Evolutionary conservation across 495 filamentous ascomycete species (phyloP), one percentile per base, ranked within the genome.

Genomic region (Penicillium samsonianum): DNA sequence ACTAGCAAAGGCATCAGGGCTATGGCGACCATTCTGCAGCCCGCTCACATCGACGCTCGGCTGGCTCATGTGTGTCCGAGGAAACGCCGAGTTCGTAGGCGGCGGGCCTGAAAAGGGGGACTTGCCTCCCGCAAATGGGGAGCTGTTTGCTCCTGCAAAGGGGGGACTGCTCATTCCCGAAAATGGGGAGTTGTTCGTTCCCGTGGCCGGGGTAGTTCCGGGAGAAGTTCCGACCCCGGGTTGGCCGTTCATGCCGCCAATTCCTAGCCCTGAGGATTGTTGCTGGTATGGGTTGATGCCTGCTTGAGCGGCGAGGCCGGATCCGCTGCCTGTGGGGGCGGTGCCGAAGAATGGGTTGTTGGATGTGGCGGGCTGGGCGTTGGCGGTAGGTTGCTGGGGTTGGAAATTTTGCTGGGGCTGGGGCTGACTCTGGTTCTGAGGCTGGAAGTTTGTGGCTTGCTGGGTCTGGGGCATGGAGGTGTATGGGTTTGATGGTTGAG

Each of bases 1-100:
- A 63, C 89, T 92, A n/a, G 92, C 88, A 82, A 98, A 98, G 30
- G 94, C 93, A 76, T 98, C 94, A 17, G 94, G 94, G 64, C 91
- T 96, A 71, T 97, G 92, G 43, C 93, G 80, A 9, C 93, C 92
- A 59, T 81, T 86, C 76, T 80, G 87, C 77, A 85, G 85, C 41
- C 72, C 77, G 62, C 84, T 89, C 69, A 96, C 82, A 65, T 89
- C 91, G 56, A 95, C 88, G 64, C 93, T 97, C 63, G 95, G 94
- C 59, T 94, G 85, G 70, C 91, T 97, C 60, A 87, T 84, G 64
- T 96, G 90, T 40, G 80, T 70, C 28, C 71, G 65, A 25, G 64
- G 58, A 51, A 71, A 67, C 3, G 55, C 45, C 3, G 42, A 33
- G 44, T 30, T 61, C 23, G 43, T 31, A 0, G 64, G 58, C 1